Conservation (phyloP, 2,329 filamentous ascomycete genomes). For the Talaromyces sp. region DNA sequence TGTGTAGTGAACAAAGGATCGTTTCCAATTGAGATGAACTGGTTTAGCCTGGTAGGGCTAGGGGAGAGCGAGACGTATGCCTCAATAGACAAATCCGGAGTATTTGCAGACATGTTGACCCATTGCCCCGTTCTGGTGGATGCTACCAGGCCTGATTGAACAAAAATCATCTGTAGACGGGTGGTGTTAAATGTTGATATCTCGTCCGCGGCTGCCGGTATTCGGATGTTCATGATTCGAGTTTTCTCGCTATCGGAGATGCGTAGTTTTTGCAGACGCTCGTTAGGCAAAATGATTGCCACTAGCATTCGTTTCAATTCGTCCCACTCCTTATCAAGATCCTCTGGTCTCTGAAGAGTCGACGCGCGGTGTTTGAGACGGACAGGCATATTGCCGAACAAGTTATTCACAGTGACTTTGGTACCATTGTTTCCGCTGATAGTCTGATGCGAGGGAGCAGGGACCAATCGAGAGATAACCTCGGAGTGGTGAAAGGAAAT, state of each 20-base stretch:
- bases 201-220: constrained; percentile 1
- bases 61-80: constrained; percentile 69
- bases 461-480: constrained; percentile 58
- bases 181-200: constrained; percentile 26
- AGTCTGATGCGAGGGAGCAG: constrained; percentile 55
- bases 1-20: constrained; percentile 54
- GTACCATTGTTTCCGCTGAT: constrained; percentile 64
- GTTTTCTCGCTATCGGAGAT: constrained; percentile 50
- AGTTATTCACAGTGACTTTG: constrained; percentile 66
- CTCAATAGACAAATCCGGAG: constrained; percentile 55
- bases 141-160: constrained; percentile 61
- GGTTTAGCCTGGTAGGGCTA: constrained; percentile 63
- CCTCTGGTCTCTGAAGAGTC: constrained; percentile 45
- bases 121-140: constrained; percentile 53
- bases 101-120: constrained; percentile 65
- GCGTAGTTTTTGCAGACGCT: constrained; percentile 50
- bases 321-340: constrained; percentile 62
- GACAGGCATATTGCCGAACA: constrained; percentile 89
- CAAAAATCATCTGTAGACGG: constrained; percentile 45
- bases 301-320: constrained; percentile 55
- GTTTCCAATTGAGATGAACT: constrained; percentile 78
- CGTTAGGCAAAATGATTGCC: constrained; percentile 67
- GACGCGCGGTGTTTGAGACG: constrained; percentile 73
- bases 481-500: constrained; percentile 67
- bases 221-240: constrained; percentile 31